Base-by-base conservation (phyloP, 2,329 filamentous ascomycete species). In the Knufia fluminis region DNA sequence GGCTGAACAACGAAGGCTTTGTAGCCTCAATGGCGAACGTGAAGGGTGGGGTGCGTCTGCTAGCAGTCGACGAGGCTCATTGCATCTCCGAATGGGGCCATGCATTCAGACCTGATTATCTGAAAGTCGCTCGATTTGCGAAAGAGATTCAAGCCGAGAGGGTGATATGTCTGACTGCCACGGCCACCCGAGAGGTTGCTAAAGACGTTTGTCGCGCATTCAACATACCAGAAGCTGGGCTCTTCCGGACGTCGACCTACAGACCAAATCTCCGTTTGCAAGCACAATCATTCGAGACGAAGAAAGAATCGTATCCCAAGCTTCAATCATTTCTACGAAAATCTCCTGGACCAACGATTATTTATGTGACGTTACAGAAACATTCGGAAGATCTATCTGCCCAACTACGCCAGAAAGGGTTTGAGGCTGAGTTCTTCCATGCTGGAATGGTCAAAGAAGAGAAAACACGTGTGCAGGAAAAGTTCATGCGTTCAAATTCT, bases 41-140 rank as follows among this genome's bases (percentile, higher is more conserved):
- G 0, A 70, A 77, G 4, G 68, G 81, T 1, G 71, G 79, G 2
- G 62, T 82, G 3, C 62, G 81, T 19, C 80, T 33, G 79, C 76
- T 96, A 55, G 90, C 85, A 42, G 82, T 96, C 50, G 91, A 96
- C 62, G 91, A 96, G 68, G 90, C 91, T 2, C 90, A 96, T 65
- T 96, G 90, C 65, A 94, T 96, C 57, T 94, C 86, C 16, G 89
- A 96, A 80, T 96, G 90, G 90, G 90, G 90, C 1, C 89, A 96
- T 64, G 91, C 96, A 65, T 96, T 96, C 64, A 83, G 90, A 17
- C 86, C 83, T 31, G 86, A 89, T 52, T 96, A 94, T 66, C 2
- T 74, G 78, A 52, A 75, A 71, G 73, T 72, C 72, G 0, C 71
- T 74, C 51, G 69, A 69, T 0, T 75, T 75, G 52, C 64, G 72